Conservation (phyloP, 164 flowering plant genomes). For the Annona squamosa region DNA sequence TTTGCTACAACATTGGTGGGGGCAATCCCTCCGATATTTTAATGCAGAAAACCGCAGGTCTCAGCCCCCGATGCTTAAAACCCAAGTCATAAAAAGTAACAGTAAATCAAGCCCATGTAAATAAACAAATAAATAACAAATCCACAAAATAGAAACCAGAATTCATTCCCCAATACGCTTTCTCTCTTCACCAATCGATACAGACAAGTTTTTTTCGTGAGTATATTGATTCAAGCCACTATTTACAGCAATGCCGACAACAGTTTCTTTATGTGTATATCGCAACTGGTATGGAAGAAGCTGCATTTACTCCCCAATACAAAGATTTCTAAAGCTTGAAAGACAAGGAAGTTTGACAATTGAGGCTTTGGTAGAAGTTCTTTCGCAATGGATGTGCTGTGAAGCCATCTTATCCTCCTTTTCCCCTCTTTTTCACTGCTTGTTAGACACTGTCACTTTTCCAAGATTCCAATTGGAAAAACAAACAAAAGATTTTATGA, state of each 20-base stretch:
- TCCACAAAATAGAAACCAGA: too few species aligned
- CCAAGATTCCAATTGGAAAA: slow-evolving; percentile 20
- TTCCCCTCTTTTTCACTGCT: neutral
- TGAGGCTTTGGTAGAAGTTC: neutral
- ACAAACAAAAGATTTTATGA: slow-evolving; percentile 6
- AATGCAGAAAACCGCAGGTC: slow-evolving; percentile 10
- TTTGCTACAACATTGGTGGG: slow-evolving; percentile 27
- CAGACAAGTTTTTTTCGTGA: neutral
- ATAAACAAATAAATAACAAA: neutral
- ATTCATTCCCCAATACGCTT: neutral
- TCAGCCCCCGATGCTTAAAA: slow-evolving; percentile 16
- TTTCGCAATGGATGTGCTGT: neutral
- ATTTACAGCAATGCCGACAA: neutral
- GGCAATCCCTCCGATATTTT: slow-evolving; percentile 21
- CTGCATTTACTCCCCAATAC: neutral
- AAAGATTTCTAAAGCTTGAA: neutral
- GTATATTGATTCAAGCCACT: neutral
- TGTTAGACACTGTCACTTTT: slow-evolving; percentile 4
- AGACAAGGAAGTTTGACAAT: neutral
- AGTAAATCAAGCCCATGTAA: neutral
- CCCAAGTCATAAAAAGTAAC: slow-evolving; percentile 9
- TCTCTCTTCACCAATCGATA: neutral
- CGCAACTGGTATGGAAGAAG: neutral
- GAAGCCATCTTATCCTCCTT: neutral
- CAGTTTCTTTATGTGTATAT: neutral